A percentile compares a stretch with the other conserved stretches of the same genome.
phyloP scores from a whole-genome alignment of 257 asterid genomes.

The Haberlea rhodopensis region DNA sequence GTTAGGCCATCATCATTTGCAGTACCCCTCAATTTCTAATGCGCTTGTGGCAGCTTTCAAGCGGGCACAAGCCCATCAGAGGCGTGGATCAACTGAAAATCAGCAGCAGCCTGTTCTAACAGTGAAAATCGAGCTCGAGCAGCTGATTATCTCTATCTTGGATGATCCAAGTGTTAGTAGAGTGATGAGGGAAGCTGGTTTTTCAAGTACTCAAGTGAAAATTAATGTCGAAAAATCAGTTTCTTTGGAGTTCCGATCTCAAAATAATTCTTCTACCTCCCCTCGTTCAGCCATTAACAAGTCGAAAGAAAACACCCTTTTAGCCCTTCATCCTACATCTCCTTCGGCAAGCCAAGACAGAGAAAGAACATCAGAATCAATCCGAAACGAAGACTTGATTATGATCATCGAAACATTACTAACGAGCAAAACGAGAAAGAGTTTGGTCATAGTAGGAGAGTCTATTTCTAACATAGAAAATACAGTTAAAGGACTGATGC shows the following conservation, averaged over 20 bases:
- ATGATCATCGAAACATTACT: conserved; percentile 40
- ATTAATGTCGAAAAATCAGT: conserved; percentile 59
- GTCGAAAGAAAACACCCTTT: conserved; percentile 26
- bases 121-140: conserved; percentile 71
- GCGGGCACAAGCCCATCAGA: conserved; percentile 92
- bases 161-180: conserved; percentile 95
- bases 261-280: conserved; percentile 11
- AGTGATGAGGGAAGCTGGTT: conserved; percentile 90
- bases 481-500: conserved; percentile 51
- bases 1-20: background rate
- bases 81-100: conserved; percentile 65
- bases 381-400: conserved; percentile 47
- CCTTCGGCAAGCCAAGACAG: conserved; percentile 4
- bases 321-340: conserved; percentile 14
- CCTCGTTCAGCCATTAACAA: background rate
- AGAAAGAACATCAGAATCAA: conserved; percentile 15
- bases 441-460: conserved; percentile 65
- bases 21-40: conserved; percentile 26
- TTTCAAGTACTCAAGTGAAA: conserved; percentile 78
- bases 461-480: conserved; percentile 40
- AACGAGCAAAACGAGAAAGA: conserved; percentile 30
- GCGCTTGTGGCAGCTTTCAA: conserved; percentile 93
- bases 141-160: conserved; percentile 71
- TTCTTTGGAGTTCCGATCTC: conserved; percentile 38
- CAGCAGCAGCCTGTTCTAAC: conserved; percentile 65